phyloP scores from a whole-genome alignment of 2,329 filamentous ascomycete genomes.

The Aplosporella prunicola region DNA sequence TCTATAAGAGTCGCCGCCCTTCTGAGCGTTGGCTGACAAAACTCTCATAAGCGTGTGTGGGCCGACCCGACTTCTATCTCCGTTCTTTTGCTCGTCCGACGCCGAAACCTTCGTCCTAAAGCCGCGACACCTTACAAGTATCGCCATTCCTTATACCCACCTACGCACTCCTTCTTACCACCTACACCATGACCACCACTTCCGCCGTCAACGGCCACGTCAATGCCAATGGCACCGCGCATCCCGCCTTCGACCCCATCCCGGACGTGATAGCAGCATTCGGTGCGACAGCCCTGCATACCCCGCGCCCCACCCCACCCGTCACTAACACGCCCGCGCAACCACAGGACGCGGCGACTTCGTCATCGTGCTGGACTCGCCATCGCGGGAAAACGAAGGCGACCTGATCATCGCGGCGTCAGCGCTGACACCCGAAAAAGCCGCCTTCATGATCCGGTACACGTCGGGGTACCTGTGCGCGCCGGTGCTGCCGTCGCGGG shows the following conservation, averaged over 20 bases:
- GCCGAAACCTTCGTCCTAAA: no score
- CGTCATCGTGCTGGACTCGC: constrained; percentile 88
- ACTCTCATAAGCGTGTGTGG: no score
- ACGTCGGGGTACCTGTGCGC: constrained; percentile 85
- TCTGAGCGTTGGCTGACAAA: no score
- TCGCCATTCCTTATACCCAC: no score
- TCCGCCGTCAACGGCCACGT: constrained; percentile 5
- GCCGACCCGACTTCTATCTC: no score
- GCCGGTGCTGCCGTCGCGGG: constrained; percentile 62
- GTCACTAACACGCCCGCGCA: constrained; percentile 8
- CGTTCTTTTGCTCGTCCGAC: no score
- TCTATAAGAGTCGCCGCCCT: no score
- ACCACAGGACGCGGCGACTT: constrained; percentile 60
- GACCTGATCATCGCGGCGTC: constrained; percentile 92
- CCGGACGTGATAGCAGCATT: constrained; percentile 37
- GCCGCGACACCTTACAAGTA: no score
- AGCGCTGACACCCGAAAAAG: constrained; percentile 75
- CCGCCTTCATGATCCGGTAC: constrained; percentile 92
- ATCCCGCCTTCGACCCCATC: constrained; percentile 37
- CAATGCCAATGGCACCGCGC: constrained; percentile 15
- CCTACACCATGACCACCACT: not conserved
- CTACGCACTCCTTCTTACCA: no score
- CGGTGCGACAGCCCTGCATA: no score
- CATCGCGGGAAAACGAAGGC: constrained; percentile 92
- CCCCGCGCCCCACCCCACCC: constrained; percentile 6